Evolutionary conservation across 176 grass and related monocot genomes (phyloP).

Genomic region (Rhynchospora breviuscula): DNA sequence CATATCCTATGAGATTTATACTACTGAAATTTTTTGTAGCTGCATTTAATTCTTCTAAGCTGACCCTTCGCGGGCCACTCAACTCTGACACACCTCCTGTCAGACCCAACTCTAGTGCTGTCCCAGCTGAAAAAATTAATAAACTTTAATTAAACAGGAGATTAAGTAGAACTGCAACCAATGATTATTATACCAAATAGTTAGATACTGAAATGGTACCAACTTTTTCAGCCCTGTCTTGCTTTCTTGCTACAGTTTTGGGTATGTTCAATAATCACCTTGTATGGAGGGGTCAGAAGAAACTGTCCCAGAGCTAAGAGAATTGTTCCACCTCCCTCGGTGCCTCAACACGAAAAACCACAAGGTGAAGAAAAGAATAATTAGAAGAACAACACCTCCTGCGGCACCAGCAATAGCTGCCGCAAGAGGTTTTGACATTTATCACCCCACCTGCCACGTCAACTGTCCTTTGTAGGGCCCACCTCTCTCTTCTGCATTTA

Average conservation of each 20-base stretch:
- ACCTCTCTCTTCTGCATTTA: slow-evolving; percentile 32
- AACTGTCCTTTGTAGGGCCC: slow-evolving; percentile 12
- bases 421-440: slow-evolving; percentile 80
- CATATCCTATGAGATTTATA: slow-evolving; percentile 65
- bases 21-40: slow-evolving; percentile 71
- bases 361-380: slow-evolving; percentile 21
- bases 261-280: slow-evolving; percentile 41
- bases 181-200: not conserved
- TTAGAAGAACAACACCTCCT: slow-evolving; percentile 50
- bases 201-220: not conserved
- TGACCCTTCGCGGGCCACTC: slow-evolving; percentile 49
- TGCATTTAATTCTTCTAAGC: slow-evolving; percentile 59
- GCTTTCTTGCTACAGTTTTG: not conserved
- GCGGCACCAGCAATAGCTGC: slow-evolving; percentile 75
- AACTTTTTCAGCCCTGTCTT: not conserved
- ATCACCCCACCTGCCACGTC: slow-evolving; percentile 22
- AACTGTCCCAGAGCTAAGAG: slow-evolving; percentile 68
- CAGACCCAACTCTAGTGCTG: slow-evolving; percentile 16
- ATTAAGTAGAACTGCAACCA: not conserved
- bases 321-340: slow-evolving; percentile 28
- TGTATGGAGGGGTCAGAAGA: slow-evolving; percentile 59
- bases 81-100: slow-evolving; percentile 34
- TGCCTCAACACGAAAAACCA: slow-evolving; percentile 20
- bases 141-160: not conserved
- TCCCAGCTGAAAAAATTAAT: slow-evolving; percentile 18